phyloP scores from a whole-genome alignment of 345 rosid genomes.

The Passiflora organensis region DNA sequence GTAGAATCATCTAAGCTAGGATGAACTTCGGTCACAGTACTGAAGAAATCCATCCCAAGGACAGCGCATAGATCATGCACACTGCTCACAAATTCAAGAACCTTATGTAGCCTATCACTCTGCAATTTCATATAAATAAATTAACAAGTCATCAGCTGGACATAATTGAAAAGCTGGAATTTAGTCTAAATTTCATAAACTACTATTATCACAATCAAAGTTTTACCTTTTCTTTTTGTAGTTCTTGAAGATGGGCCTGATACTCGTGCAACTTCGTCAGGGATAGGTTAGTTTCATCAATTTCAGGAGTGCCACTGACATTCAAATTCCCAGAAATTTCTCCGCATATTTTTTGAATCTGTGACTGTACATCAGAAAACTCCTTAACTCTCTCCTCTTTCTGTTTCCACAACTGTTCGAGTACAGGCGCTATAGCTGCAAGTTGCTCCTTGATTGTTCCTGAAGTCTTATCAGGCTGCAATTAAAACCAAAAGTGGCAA shows the following conservation, averaged over 20 bases:
- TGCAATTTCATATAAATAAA: constrained; percentile 28
- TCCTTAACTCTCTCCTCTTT: constrained; percentile 81
- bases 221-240: constrained; percentile 85
- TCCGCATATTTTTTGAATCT: constrained; percentile 82
- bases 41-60: constrained; percentile 82
- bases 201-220: neutral
- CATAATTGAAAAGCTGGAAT: constrained; percentile 3
- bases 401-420: constrained; percentile 86
- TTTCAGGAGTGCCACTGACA: constrained; percentile 46
- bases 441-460: constrained; percentile 98
- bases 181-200: neutral
- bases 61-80: constrained; percentile 93
- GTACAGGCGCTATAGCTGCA: constrained; percentile 84
- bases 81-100: constrained; percentile 83
- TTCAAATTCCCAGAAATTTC: constrained; percentile 71
- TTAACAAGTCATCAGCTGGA: constrained; percentile 4
- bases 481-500: constrained; percentile 13
- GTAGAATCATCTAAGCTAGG: constrained; percentile 82
- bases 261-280: constrained; percentile 75
- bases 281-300: constrained; percentile 80
- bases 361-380: constrained; percentile 73
- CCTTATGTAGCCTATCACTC: constrained; percentile 88
- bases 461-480: constrained; percentile 67
- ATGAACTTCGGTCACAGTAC: constrained; percentile 80
- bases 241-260: constrained; percentile 75